Evolutionary conservation across 257 asterid genomes (phyloP).

Genomic region (Verbena officinalis): DNA sequence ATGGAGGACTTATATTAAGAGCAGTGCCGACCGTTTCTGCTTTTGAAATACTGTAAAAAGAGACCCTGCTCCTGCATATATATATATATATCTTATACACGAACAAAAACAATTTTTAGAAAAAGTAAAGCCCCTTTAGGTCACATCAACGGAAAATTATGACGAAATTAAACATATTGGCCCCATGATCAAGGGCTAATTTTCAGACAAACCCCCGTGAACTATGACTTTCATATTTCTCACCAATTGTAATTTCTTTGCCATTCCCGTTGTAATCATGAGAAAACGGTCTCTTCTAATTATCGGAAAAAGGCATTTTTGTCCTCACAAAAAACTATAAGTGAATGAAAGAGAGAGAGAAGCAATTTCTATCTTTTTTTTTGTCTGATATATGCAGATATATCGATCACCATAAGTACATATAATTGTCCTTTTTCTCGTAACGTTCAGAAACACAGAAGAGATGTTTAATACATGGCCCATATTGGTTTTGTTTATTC

Average conservation of each 20-base stretch:
- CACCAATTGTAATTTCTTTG: neutral
- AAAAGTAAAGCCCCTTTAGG: neutral
- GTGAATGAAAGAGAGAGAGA: neutral
- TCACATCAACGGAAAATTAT: conserved; percentile 6
- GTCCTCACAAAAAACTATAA: neutral
- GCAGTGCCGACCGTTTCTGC: no score
- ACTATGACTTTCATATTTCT: neutral
- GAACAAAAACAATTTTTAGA: no score
- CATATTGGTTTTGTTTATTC: neutral
- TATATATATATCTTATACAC: no score
- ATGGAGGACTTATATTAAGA: no score
- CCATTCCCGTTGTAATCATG: neutral
- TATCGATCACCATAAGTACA: neutral
- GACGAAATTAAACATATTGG: neutral
- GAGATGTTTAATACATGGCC: conserved; percentile 15
- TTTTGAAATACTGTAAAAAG: no score
- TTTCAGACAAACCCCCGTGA: conserved; percentile 13
- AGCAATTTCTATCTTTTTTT: no score
- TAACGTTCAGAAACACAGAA: conserved; percentile 44
- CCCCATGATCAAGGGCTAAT: conserved; percentile 5
- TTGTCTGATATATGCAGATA: conserved; percentile 14
- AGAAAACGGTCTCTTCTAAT: neutral
- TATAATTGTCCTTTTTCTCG: neutral
- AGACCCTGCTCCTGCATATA: no score
- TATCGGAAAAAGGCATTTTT: neutral